phyloP scores from a whole-genome alignment of 805 yeast genomes.

The Maudiozyma saulgeensis region DNA sequence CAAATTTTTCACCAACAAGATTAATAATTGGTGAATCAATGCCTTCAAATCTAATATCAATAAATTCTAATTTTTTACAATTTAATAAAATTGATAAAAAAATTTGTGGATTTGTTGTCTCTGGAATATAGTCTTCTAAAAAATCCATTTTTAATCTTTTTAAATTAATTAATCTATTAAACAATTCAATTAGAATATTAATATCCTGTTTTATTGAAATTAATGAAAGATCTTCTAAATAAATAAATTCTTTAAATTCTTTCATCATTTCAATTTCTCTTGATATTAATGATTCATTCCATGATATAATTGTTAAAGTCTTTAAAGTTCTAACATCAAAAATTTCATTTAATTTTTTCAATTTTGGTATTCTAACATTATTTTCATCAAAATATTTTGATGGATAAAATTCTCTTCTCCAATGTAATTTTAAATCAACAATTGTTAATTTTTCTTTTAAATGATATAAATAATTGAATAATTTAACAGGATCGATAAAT shows the following conservation, averaged over 20 bases:
- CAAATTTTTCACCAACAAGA: constrained; percentile 19
- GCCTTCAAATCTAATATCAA: constrained; percentile 32
- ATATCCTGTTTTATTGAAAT: constrained; percentile 32
- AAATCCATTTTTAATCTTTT: constrained; percentile 35
- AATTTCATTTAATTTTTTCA: constrained; percentile 27
- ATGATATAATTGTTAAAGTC: constrained; percentile 34
- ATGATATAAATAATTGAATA: constrained; percentile 31
- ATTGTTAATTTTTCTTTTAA: constrained; percentile 26
- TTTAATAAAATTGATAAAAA: constrained; percentile 28
- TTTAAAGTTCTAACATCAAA: constrained; percentile 30
- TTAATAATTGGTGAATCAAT: constrained; percentile 26
- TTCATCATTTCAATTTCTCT: constrained; percentile 29
- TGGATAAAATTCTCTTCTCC: constrained; percentile 34
- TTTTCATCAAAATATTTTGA: constrained; percentile 18
- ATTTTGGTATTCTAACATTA: constrained; percentile 12
- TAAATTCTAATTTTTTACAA: constrained; percentile 29
- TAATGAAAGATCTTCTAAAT: constrained; percentile 33
- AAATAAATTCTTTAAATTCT: constrained; percentile 30
- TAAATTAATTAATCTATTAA: constrained; percentile 22
- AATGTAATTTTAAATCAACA: constrained; percentile 32
- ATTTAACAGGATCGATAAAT: constrained; percentile 32
- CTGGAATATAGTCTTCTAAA: constrained; percentile 27
- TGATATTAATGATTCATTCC: constrained; percentile 32
- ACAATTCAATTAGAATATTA: constrained; percentile 27
- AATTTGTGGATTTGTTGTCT: constrained; percentile 27